These are phyloP conservation scores for Capronia coronata DNA, from an alignment of 2,329 filamentous ascomycete genomes.

Conservation along the genomic window DNA sequence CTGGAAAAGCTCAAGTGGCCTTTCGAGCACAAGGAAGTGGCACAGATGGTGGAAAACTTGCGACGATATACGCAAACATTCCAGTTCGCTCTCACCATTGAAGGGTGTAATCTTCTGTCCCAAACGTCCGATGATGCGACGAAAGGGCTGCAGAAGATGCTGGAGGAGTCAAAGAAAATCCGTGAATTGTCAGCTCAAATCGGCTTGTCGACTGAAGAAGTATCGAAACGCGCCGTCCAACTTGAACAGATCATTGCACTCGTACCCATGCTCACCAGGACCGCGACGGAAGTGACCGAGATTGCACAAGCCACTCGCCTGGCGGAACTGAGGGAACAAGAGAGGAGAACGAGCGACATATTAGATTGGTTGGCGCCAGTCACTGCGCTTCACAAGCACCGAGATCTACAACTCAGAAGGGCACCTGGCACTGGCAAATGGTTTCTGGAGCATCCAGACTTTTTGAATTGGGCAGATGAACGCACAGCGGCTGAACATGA, in stretches of 20 bases:
- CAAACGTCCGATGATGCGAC: conserved; percentile 21
- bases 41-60: conserved; percentile 22
- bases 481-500: conserved; percentile 12
- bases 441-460: conserved; percentile 30
- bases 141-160: conserved; percentile 20
- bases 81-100: conserved; percentile 23
- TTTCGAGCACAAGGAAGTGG: conserved; percentile 26
- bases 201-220: conserved; percentile 15
- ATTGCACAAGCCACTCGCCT: conserved; percentile 21
- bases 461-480: conserved; percentile 28
- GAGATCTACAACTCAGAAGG: conserved; percentile 24
- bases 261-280: conserved; percentile 21
- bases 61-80: conserved; percentile 24
- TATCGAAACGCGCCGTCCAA: conserved; percentile 11
- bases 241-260: conserved; percentile 22
- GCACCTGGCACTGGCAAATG: conserved; percentile 32
- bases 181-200: conserved; percentile 17
- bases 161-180: conserved; percentile 19
- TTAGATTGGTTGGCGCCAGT: conserved; percentile 26
- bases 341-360: conserved; percentile 24
- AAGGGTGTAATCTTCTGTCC: conserved; percentile 23
- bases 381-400: conserved; percentile 22
- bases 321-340: conserved; percentile 24
- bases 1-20: conserved; percentile 27
- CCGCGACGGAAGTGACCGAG: conserved; percentile 21